Percentiles rank a stretch among this genome's conserved stretches.
Conservation (phyloP, 768 basidiomycete genomes). For the Rhizopogon vesiculosus region DNA sequence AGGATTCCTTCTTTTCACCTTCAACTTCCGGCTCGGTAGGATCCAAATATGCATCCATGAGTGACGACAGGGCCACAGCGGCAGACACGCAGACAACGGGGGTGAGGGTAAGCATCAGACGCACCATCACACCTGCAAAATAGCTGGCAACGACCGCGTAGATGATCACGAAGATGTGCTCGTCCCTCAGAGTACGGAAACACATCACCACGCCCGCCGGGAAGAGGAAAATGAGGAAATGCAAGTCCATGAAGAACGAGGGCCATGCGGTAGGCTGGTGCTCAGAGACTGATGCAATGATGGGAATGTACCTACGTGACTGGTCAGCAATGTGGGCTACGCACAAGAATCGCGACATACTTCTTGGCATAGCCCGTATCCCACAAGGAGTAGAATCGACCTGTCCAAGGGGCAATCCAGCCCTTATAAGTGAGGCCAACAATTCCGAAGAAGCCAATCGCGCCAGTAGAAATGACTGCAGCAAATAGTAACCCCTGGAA, state of each 20-base stretch:
- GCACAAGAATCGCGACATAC: constrained; percentile 36
- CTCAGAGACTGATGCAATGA: constrained; percentile 98
- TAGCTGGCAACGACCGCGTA: constrained; percentile 95
- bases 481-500: constrained; percentile 79
- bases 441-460: constrained; percentile 70
- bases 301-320: constrained; percentile 75
- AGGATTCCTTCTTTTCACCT: constrained; percentile 4
- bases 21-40: constrained; percentile 58
- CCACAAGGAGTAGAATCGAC: constrained; percentile 98
- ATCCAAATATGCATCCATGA: constrained; percentile 90
- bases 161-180: constrained; percentile 98
- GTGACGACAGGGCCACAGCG: constrained; percentile 83
- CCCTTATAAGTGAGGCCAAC: constrained; percentile 86
- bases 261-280: constrained; percentile 99
- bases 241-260: constrained; percentile 98
- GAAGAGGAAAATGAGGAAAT: constrained; percentile 96
- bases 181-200: constrained; percentile 92
- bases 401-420: constrained; percentile 99
- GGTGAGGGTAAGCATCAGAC: constrained; percentile 95
- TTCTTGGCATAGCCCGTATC: constrained; percentile 99
- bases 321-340: constrained; percentile 3
- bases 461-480: constrained; percentile 62
- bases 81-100: constrained; percentile 94
- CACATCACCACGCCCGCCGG: constrained; percentile 93
- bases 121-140: constrained; percentile 99